Percentiles rank a stretch among this genome's conserved stretches.
Evolutionary conservation across 2,329 filamentous ascomycete genomes (phyloP).

Genomic region (Annulohypoxylon truncatum): DNA sequence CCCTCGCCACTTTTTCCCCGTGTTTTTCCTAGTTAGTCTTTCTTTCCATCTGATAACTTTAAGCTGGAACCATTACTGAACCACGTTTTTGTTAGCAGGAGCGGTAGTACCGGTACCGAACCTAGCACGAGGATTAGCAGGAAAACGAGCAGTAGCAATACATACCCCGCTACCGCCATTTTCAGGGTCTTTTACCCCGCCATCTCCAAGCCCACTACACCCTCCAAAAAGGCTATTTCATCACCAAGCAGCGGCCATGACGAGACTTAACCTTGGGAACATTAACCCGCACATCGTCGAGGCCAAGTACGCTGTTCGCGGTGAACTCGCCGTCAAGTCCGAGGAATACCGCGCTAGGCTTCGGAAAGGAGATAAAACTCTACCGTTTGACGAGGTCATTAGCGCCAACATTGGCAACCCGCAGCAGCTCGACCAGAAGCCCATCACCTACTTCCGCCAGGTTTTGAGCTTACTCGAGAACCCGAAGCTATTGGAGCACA

Average conservation of each 20-base stretch:
- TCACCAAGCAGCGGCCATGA: conserved; percentile 43
- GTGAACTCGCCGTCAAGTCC: conserved; percentile 92
- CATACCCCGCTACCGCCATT: conserved; percentile 32
- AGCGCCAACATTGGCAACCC: conserved; percentile 99
- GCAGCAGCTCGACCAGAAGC: conserved; percentile 98
- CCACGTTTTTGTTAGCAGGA: conserved; percentile 16
- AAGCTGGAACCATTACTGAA: not conserved
- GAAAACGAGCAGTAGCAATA: conserved; percentile 4
- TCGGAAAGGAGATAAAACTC: conserved; percentile 64
- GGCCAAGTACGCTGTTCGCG: conserved; percentile 95
- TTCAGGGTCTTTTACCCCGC: conserved; percentile 42
- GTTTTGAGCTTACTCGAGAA: conserved; percentile 94
- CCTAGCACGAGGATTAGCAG: not conserved
- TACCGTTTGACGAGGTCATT: conserved; percentile 92
- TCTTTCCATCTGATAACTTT: conserved; percentile 2
- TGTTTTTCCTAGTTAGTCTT: not conserved
- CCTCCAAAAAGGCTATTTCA: conserved; percentile 37
- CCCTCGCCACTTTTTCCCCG: conserved; percentile 4
- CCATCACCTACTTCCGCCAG: conserved; percentile 98
- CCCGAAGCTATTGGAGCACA: conserved; percentile 83
- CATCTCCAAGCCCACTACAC: conserved; percentile 30
- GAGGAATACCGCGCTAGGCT: conserved; percentile 88
- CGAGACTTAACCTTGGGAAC: conserved; percentile 78
- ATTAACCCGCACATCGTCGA: conserved; percentile 91
- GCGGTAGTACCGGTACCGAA: conserved; percentile 25